Conservation (phyloP, 83 land plant species). For the Thuja plicata region DNA sequence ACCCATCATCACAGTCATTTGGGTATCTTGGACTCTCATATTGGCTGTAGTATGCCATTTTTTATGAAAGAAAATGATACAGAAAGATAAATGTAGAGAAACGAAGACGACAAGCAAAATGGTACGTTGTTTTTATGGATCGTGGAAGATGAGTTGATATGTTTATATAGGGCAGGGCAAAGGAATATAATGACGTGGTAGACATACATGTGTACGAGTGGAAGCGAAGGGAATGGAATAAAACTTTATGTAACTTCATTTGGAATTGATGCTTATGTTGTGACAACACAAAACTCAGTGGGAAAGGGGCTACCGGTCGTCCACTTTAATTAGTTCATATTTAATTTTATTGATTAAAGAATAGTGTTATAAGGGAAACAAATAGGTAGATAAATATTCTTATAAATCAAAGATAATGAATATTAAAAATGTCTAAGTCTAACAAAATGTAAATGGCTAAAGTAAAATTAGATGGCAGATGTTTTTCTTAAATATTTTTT, state of each 20-base stretch:
- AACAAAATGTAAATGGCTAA: no score
- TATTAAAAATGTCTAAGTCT: no score
- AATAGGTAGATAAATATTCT: no score
- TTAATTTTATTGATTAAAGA: no score
- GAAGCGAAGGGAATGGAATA: background rate
- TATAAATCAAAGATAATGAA: no score
- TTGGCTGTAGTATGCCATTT: background rate
- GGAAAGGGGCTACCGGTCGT: no score
- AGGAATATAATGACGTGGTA: background rate
- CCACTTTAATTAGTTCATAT: no score
- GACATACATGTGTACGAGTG: background rate
- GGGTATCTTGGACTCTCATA: background rate
- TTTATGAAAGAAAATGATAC: background rate
- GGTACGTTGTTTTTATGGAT: background rate
- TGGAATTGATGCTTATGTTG: no score
- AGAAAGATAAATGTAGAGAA: background rate
- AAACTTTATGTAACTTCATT: background rate
- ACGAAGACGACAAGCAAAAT: background rate
- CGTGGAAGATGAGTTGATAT: background rate
- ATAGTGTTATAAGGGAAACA: no score
- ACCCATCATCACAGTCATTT: background rate
- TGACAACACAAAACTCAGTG: no score
- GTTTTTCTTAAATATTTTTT: no score
- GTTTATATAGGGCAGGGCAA: background rate
- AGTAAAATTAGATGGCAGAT: no score